A percentile compares a stretch with the other conserved stretches of the same genome.
phyloP scores from a whole-genome alignment of 2,329 filamentous ascomycete species.

The Pseudogymnoascus sp. region DNA sequence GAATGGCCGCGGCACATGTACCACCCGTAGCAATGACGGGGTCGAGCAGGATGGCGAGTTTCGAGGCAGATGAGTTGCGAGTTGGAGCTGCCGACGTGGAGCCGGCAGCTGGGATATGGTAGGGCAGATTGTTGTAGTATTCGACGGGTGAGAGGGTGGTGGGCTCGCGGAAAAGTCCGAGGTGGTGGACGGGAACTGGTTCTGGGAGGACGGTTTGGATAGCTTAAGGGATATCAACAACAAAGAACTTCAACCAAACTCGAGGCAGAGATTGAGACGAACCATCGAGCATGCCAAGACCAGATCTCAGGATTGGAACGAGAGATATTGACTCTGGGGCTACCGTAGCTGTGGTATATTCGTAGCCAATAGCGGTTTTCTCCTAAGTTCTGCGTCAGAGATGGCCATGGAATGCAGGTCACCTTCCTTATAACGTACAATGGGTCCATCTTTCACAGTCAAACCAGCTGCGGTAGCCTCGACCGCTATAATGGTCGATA shows the following conservation, averaged over 20 bases:
- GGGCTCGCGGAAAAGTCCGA: conserved; percentile 89
- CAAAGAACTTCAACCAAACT: neutral
- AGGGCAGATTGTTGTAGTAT: conserved; percentile 95
- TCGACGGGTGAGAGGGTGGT: conserved; percentile 82
- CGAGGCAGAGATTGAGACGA: conserved; percentile 15
- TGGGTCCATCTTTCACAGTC: conserved; percentile 47
- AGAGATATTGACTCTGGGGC: conserved; percentile 62
- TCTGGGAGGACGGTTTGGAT: conserved; percentile 73
- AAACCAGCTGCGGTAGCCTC: conserved; percentile 68
- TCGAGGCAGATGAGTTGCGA: conserved; percentile 35
- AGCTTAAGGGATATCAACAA: conserved; percentile 38
- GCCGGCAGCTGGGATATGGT: conserved; percentile 45
- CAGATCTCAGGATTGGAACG: conserved; percentile 87
- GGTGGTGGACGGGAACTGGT: conserved; percentile 79
- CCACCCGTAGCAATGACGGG: conserved; percentile 91
- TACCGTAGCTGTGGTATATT: conserved; percentile 60
- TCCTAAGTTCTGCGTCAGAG: conserved; percentile 42
- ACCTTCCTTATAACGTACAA: conserved; percentile 39
- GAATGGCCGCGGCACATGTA: conserved; percentile 81
- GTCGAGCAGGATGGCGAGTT: conserved; percentile 77
- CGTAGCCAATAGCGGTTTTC: conserved; percentile 67
- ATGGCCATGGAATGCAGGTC: neutral
- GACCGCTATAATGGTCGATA: conserved; percentile 70
- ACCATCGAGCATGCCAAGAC: conserved; percentile 86
- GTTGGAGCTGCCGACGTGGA: conserved; percentile 31